Evolutionary conservation across 2,329 filamentous ascomycete genomes (phyloP).

Genomic region (Plenodomus tracheiphilus): DNA sequence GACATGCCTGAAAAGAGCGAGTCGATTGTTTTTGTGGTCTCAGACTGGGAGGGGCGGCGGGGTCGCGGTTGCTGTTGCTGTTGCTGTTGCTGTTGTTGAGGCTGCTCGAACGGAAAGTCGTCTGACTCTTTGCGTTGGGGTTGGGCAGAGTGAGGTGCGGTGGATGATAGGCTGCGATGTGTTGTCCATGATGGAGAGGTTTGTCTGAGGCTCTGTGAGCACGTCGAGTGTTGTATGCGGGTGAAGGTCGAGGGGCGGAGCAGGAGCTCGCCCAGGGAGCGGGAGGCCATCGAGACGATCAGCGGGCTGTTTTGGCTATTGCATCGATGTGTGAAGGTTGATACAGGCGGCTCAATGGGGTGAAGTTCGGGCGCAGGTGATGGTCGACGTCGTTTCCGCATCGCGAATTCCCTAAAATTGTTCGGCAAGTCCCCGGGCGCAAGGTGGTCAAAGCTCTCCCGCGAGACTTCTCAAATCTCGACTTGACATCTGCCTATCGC

Average conservation of each 20-base stretch:
- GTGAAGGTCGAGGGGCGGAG: slow-evolving; percentile 33
- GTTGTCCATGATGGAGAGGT: slow-evolving; percentile 19
- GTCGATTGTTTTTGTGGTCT: slow-evolving; percentile 26
- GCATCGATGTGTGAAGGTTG: neutral
- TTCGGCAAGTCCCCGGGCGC: neutral
- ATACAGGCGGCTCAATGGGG: neutral
- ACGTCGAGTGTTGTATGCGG: slow-evolving; percentile 18
- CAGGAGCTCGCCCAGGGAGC: slow-evolving; percentile 36
- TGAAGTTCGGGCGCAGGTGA: neutral
- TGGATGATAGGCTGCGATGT: slow-evolving; percentile 13
- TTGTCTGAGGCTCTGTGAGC: slow-evolving; percentile 4
- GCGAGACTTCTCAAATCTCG: slow-evolving; percentile 7
- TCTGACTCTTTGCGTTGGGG: slow-evolving; percentile 10
- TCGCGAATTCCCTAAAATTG: neutral
- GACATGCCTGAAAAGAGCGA: slow-evolving; percentile 22
- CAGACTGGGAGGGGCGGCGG: slow-evolving; percentile 3
- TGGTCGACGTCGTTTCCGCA: no score
- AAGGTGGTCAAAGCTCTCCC: slow-evolving; percentile 17
- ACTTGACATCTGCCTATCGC: slow-evolving; percentile 6
- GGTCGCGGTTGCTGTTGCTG: slow-evolving; percentile 1
- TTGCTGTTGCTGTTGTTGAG: slow-evolving; percentile 1
- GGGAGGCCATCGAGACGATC: slow-evolving; percentile 29
- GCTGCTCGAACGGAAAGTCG: neutral
- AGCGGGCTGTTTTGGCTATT: neutral
- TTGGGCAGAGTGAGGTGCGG: slow-evolving; percentile 11